Evolutionary conservation across 2,329 filamentous ascomycete species (phyloP), one percentile per base, ranked within the genome.

Genomic region (Berkeleyomyces rouxiae): DNA sequence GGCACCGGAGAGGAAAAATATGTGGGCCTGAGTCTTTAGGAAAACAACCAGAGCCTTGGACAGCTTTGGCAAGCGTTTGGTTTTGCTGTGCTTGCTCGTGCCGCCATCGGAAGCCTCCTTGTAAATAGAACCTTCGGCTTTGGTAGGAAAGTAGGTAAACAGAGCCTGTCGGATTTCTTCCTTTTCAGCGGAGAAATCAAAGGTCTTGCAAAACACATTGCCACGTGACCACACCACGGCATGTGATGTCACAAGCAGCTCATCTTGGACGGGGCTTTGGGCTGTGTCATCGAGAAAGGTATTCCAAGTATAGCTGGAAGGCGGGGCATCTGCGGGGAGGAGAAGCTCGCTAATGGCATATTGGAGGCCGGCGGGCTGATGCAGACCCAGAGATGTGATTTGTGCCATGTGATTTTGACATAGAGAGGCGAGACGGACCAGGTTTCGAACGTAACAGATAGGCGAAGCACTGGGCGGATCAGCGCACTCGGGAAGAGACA

Each of bases 221-320:
- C 89, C 90, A 64, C 90, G 83, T 46, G 89, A 95, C 92, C 92
- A 99, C 63, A 96, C 81, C 10, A 95, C 90, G 68, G 85, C 85
- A 65, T 81, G 78, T 36, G 83, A 78, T 9, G 90, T 93, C 60
- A 83, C 83, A 33, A 96, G 75, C 11, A 96, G 74, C 73, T 96
- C 91, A 69, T 96, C 90, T 68, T 91, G 43, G 11, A 40, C 59
- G 33, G 43, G 46, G 23, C 46, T 42, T 23, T 23, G 23, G 23
- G 11, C 31, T n/a, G 51, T 55, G 36, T 55, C 51, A n/a, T 62
- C 75, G 44, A 70, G 33, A 13, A 58, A 75, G 43, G 85, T 84
- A 42, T 88, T 81, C 91, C 93, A 97, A 64, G 77, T 78, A 72
- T 95, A 97, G 3, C 80, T 79, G 42, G 82, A 78, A 36, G 81